phyloP scores from a whole-genome alignment of 306 rosid genomes.

The Glycine soja region DNA sequence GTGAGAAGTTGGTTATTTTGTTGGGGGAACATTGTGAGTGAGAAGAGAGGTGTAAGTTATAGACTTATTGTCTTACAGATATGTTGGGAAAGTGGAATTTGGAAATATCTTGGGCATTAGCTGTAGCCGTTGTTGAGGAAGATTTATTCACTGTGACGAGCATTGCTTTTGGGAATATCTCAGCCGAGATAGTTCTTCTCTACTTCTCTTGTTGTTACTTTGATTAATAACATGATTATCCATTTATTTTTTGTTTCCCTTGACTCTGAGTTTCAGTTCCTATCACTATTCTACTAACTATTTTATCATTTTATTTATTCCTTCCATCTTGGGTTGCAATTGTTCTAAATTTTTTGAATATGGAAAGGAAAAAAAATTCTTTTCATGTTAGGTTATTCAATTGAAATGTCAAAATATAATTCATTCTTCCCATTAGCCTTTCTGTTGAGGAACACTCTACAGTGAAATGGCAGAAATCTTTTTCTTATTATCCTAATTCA shows the following conservation, averaged over 20 bases:
- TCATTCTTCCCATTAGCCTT: constrained; percentile 23
- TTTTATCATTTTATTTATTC: neutral
- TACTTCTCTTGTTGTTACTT: constrained; percentile 15
- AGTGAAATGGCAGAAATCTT: neutral
- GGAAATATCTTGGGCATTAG: constrained; percentile 19
- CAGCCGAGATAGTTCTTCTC: constrained; percentile 25
- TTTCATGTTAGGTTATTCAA: constrained; percentile 28
- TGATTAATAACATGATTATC: neutral
- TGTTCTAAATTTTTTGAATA: neutral
- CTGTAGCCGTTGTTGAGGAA: neutral
- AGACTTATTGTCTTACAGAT: neutral
- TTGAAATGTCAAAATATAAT: constrained; percentile 2
- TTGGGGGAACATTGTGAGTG: neutral
- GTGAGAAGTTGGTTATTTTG: neutral
- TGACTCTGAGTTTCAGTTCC: constrained; percentile 6
- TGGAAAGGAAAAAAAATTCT: neutral
- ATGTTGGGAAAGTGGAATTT: constrained; percentile 21
- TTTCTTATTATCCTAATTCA: constrained; percentile 7
- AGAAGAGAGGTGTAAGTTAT: neutral
- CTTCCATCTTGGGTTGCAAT: constrained; percentile 26
- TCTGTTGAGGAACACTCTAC: neutral
- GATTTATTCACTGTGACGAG: neutral
- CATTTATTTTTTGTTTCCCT: constrained; percentile 20
- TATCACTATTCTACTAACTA: constrained; percentile 3
- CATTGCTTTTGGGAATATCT: constrained; percentile 5